These are phyloP conservation scores for Aspergillus sp. DNA, from an alignment of 2,329 filamentous ascomycete species.

Conservation along the genomic window DNA sequence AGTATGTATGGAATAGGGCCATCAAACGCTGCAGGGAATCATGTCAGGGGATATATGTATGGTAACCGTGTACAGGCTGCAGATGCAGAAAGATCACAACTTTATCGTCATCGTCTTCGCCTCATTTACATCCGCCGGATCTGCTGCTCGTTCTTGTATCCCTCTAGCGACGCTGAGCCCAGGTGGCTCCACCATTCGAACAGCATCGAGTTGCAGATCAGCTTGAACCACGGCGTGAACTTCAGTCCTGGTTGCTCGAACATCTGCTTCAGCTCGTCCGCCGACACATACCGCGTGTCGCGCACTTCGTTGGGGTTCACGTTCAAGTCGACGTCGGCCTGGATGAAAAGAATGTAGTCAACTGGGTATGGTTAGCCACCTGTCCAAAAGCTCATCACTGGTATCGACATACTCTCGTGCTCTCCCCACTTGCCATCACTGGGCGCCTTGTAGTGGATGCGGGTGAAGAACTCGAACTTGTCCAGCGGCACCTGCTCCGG, in stretches of 20 bases:
- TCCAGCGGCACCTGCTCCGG: conserved; percentile 84
- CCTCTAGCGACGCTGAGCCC: conserved; percentile 71
- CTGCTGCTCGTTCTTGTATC: conserved; percentile 80
- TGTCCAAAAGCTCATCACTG: background rate
- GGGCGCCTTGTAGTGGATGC: conserved; percentile 97
- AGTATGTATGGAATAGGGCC: too few relatives aligned
- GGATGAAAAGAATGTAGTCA: conserved; percentile 98
- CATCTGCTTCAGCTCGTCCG: conserved; percentile 79
- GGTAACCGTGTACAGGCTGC: too few relatives aligned
- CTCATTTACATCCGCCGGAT: conserved; percentile 74
- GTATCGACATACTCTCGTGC: conserved; percentile 77
- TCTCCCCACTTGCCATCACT: conserved; percentile 98
- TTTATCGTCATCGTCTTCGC: conserved; percentile 9
- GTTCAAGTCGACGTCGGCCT: conserved; percentile 77
- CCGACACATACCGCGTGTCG: conserved; percentile 79
- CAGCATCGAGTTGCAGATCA: conserved; percentile 96
- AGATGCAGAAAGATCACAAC: background rate
- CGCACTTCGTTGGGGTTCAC: conserved; percentile 86
- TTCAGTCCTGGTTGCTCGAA: conserved; percentile 78
- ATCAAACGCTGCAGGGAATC: background rate
- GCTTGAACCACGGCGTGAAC: conserved; percentile 99
- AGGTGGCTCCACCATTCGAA: conserved; percentile 97
- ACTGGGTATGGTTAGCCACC: conserved; percentile 56
- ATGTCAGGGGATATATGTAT: background rate
- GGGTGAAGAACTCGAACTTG: conserved; percentile 88